Base-by-base conservation (phyloP, 2,329 filamentous ascomycete species). In the Colletotrichum siamense region DNA sequence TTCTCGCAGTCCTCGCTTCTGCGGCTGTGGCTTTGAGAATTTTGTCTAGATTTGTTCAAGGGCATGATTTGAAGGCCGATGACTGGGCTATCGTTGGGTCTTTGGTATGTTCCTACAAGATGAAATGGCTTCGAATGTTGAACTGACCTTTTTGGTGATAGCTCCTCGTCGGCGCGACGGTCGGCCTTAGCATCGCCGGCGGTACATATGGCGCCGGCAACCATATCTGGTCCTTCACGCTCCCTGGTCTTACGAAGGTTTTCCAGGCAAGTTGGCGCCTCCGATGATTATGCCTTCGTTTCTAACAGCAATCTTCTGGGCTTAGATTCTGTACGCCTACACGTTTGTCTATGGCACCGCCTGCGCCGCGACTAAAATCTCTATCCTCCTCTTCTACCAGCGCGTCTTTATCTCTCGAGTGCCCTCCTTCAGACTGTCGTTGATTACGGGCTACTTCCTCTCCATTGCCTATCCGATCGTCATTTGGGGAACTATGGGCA, bases 371-470 rank as follows among this genome's bases (percentile, higher is more conserved):
- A 77, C 63, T 12, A 78, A 78, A n/a, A 76, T 77, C n/a, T 77
- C 76, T 1, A 77, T 77, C 36, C 70, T 78, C 2, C 68, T 76
- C n/a, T 77, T 78, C 49, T 78, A 78, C 55, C 73, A 72, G 36
- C 72, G 77, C 5, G 68, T 78, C 10, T 78, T 78, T 13, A 22
- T 69, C 4, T 49, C 74, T 9, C 24, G 24, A 15, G 59, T 36
- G 16, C 6, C 34, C 1, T 76, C 66, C 8, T 76, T 76, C 57
- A 69, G 13, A 3, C 7, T 74, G 4, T 69, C 66, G 5, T 26
- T 78, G 15, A 57, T 65, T 1, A 2, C 71, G 5, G 77, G 64
- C 5, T 66, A 72, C 69, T 71, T 73, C 16, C 36, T 78, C 10
- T 71, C 76, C 1, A 16, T 65, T 1, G n/a, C 55, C 13, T 78